A percentile compares a stretch with the other conserved stretches of the same genome.
These are phyloP conservation scores for Torulaspora franciscae DNA, from an alignment of 805 yeast genomes.

Conservation along the genomic window DNA sequence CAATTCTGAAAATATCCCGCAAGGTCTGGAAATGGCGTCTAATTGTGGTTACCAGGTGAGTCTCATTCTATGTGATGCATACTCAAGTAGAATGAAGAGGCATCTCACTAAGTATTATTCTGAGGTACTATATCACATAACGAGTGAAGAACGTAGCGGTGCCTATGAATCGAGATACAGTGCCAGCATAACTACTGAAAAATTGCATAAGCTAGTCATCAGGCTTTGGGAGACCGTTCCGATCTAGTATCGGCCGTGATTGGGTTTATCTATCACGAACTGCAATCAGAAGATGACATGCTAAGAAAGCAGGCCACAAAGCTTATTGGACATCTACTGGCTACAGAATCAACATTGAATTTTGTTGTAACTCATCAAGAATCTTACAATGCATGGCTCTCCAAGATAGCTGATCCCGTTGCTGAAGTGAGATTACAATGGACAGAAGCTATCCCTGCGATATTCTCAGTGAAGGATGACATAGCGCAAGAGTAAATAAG, in stretches of 20 bases:
- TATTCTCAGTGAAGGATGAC: constrained; percentile 44
- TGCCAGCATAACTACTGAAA: constrained; percentile 42
- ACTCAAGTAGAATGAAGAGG: constrained; percentile 69
- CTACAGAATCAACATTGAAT: constrained; percentile 46
- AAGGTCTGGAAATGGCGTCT: constrained; percentile 28
- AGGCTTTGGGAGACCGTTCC: constrained; percentile 72
- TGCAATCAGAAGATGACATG: constrained; percentile 62
- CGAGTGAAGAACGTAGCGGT: constrained; percentile 19
- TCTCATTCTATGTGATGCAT: constrained; percentile 59
- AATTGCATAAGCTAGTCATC: constrained; percentile 57
- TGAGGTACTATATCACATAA: constrained; percentile 58
- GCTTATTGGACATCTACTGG: constrained; percentile 63
- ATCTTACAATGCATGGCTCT: constrained; percentile 67
- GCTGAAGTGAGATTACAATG: constrained; percentile 62
- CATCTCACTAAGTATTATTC: constrained; percentile 74
- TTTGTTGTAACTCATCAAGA: constrained; percentile 55
- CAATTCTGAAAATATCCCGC: constrained; percentile 27
- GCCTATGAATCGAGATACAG: constrained; percentile 14
- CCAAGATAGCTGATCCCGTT: constrained; percentile 65
- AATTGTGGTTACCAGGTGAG: constrained; percentile 65
- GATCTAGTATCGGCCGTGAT: constrained; percentile 66
- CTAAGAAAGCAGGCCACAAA: constrained; percentile 66
- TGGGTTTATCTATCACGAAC: constrained; percentile 75
- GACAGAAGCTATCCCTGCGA: constrained; percentile 53
- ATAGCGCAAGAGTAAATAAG: constrained; percentile 46